Percentiles rank a stretch among this genome's conserved stretches.
Conservation (phyloP, 2,329 filamentous ascomycete species). For the Leptographium procerum region DNA sequence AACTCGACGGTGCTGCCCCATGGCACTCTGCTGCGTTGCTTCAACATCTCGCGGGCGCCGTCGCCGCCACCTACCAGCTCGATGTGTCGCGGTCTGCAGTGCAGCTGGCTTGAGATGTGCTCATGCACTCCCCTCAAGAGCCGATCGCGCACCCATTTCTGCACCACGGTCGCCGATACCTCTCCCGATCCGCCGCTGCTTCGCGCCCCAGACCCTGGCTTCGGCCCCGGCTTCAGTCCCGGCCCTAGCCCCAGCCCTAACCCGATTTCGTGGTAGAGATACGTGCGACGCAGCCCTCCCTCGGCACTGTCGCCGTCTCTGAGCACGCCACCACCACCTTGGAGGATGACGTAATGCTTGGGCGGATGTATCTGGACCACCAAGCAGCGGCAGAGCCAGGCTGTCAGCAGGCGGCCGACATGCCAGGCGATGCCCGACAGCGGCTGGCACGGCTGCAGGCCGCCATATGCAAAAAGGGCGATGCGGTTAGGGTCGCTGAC, state of each 20-base stretch:
- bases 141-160: slow-evolving; percentile 8
- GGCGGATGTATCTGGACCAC: slow-evolving; percentile 14
- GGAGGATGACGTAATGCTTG: slow-evolving; percentile 17
- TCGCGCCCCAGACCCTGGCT: slow-evolving; percentile 1
- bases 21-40: background rate
- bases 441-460: slow-evolving; percentile 16
- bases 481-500: slow-evolving; percentile 18
- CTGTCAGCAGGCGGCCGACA: slow-evolving; percentile 13
- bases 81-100: slow-evolving; percentile 10
- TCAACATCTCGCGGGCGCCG: background rate
- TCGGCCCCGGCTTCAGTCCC: too few species aligned
- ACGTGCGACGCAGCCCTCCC: slow-evolving; percentile 18
- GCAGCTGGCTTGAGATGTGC: background rate
- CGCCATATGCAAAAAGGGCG: slow-evolving; percentile 18
- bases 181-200: background rate
- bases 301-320: slow-evolving; percentile 5
- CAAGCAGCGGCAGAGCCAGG: slow-evolving; percentile 23
- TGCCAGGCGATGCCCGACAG: slow-evolving; percentile 24
- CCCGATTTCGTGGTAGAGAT: slow-evolving; percentile 19
- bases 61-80: slow-evolving; percentile 11
- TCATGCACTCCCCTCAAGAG: slow-evolving; percentile 8
- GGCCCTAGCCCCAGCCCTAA: too few species aligned
- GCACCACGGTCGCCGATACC: slow-evolving; percentile 1
- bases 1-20: slow-evolving; percentile 21
- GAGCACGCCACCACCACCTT: slow-evolving; percentile 9